Evolutionary conservation across 306 rosid genomes (phyloP).

Genomic region (Sicyos baderoa): DNA sequence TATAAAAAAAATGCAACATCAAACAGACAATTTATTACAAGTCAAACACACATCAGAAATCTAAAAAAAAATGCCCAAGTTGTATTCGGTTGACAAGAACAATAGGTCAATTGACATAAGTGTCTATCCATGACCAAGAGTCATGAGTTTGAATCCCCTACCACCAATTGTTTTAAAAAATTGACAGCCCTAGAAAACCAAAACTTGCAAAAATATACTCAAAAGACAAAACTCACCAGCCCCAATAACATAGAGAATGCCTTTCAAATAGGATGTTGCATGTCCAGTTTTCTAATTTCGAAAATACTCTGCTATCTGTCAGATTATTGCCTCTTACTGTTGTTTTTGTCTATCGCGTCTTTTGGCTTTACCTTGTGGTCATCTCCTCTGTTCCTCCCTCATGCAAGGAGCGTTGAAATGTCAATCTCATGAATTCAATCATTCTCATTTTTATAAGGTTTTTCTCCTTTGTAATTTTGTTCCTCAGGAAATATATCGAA

Average conservation of each 20-base stretch:
- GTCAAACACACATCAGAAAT: neutral
- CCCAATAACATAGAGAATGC: neutral
- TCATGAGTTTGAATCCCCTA: no score
- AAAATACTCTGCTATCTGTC: neutral
- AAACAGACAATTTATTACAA: neutral
- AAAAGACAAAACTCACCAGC: neutral
- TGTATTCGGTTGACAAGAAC: no score
- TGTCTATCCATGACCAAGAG: no score
- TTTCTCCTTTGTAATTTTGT: constrained; percentile 1
- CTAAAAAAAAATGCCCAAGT: neutral
- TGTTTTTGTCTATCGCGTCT: neutral
- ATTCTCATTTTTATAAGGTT: neutral
- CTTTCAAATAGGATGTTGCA: constrained; percentile 1
- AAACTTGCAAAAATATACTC: neutral
- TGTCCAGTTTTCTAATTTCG: neutral
- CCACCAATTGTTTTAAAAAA: no score
- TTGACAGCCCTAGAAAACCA: neutral
- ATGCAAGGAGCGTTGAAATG: constrained; percentile 3
- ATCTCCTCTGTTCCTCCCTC: constrained; percentile 2
- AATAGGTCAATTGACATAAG: no score
- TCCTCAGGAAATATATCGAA: neutral
- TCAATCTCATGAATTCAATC: neutral
- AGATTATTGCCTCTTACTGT: neutral
- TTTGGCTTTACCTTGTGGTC: neutral
- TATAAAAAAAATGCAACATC: neutral